Evolutionary conservation across 1,284 basidiomycete species (phyloP).

Genomic region (Salmacisia buchloeana): DNA sequence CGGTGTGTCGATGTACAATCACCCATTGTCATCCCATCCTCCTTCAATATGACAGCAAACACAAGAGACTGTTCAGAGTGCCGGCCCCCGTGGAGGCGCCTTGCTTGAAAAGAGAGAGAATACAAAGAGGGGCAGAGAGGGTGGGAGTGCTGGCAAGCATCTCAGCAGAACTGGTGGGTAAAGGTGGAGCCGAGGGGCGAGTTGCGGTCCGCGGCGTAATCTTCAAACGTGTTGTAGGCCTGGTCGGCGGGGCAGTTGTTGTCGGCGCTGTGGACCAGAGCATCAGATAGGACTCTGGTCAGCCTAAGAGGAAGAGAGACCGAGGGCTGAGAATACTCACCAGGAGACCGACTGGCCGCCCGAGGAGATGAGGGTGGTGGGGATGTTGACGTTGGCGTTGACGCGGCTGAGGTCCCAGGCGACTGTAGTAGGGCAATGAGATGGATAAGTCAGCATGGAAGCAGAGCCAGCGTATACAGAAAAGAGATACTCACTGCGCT

Average conservation of each 20-base stretch:
- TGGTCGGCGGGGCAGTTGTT: constrained; percentile 12
- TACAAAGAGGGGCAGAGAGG: neutral
- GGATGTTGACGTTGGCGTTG: constrained; percentile 19
- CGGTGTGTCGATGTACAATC: constrained; percentile 44
- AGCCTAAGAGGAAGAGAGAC: neutral
- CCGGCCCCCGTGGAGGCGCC: neutral
- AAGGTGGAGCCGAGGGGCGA: constrained; percentile 9
- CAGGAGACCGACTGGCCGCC: constrained; percentile 10
- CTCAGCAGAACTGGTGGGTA: constrained; percentile 11
- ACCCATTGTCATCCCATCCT: neutral
- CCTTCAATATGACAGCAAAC: neutral
- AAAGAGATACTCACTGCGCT: constrained; percentile 1
- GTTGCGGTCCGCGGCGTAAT: constrained; percentile 11
- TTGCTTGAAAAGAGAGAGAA: neutral
- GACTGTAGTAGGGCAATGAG: neutral
- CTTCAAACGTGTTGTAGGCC: constrained; percentile 4
- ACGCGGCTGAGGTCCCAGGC: constrained; percentile 20
- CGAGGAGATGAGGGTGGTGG: neutral
- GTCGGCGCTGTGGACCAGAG: neutral
- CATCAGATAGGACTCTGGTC: neutral
- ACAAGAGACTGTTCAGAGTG: neutral
- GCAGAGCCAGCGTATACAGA: neutral
- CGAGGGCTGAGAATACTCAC: neutral
- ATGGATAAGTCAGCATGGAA: neutral
- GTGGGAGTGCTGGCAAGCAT: neutral